Conservation (phyloP, 441 rosid species). For the Erysimum cheiri region DNA sequence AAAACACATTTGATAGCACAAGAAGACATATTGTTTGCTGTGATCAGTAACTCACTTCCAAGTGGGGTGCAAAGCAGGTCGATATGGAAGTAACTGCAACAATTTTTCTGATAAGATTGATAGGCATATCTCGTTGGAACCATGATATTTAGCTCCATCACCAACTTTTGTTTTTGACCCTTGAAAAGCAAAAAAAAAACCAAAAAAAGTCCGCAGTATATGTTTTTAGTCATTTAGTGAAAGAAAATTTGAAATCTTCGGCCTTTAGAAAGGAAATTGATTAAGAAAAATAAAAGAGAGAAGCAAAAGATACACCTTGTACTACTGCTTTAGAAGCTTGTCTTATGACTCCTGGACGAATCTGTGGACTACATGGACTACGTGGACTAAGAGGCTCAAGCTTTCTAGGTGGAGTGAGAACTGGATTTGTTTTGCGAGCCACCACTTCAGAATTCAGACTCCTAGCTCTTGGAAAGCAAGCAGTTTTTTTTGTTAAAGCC, state of each 20-base stretch:
- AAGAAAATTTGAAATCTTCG: constrained; percentile 13
- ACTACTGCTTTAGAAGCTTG: constrained; percentile 35
- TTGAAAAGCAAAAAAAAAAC: constrained; percentile 33
- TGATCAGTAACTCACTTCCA: constrained; percentile 60
- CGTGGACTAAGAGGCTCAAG: constrained; percentile 32
- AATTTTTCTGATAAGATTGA: constrained; percentile 38
- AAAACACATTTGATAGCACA: not conserved
- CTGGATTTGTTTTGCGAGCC: constrained; percentile 38
- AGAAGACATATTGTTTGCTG: constrained; percentile 18
- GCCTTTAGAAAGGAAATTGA: constrained; percentile 13
- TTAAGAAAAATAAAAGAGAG: not conserved
- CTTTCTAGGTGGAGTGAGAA: constrained; percentile 31
- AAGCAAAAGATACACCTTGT: constrained; percentile 47
- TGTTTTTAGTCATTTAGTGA: constrained; percentile 16
- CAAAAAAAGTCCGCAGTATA: not conserved
- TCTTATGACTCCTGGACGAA: constrained; percentile 33
- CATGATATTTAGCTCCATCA: constrained; percentile 36
- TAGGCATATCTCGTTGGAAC: constrained; percentile 34
- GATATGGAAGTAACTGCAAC: constrained; percentile 41
- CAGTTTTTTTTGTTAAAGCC: constrained; percentile 33
- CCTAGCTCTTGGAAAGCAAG: constrained; percentile 27
- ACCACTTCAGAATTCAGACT: constrained; percentile 25
- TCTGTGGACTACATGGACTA: constrained; percentile 22
- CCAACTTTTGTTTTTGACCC: constrained; percentile 39
- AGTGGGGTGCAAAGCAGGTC: constrained; percentile 52